Percentiles rank a stretch among this genome's conserved stretches.
Evolutionary conservation across 371 early-diverging fungal genomes (phyloP).

Genomic region (Smittium mucronatum): DNA sequence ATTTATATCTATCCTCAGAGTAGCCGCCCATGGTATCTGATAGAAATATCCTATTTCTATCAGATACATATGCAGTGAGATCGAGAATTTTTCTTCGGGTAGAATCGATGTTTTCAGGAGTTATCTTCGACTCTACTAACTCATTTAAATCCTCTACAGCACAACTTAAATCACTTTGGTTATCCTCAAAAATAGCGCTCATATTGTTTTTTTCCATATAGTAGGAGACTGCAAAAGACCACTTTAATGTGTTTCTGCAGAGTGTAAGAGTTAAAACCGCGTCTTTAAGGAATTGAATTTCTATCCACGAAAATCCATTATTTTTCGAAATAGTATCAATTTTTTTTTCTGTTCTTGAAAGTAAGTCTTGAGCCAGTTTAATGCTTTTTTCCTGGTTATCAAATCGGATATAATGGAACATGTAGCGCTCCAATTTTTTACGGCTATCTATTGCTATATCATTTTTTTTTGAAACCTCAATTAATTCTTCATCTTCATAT

Average conservation of each 20-base stretch:
- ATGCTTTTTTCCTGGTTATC: slow-evolving; percentile 94
- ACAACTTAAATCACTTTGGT: slow-evolving; percentile 89
- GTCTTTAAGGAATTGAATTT: slow-evolving; percentile 88
- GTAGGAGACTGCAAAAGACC: slow-evolving; percentile 94
- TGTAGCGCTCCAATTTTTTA: slow-evolving; percentile 78
- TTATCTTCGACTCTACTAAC: slow-evolving; percentile 70
- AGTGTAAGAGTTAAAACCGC: slow-evolving; percentile 80
- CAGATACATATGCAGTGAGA: slow-evolving; percentile 29
- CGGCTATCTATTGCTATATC: slow-evolving; percentile 76
- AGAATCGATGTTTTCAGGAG: slow-evolving; percentile 55
- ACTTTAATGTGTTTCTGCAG: slow-evolving; percentile 82
- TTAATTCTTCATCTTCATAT: neutral
- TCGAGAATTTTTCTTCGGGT: slow-evolving; percentile 31
- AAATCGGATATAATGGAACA: slow-evolving; percentile 95
- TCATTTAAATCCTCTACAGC: slow-evolving; percentile 85
- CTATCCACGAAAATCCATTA: slow-evolving; percentile 89
- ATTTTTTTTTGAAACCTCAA: slow-evolving; percentile 44
- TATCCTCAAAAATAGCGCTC: slow-evolving; percentile 90
- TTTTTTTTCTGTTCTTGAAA: slow-evolving; percentile 76
- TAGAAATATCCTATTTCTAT: slow-evolving; percentile 30
- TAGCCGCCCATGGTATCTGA: slow-evolving; percentile 26
- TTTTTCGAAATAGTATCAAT: slow-evolving; percentile 88
- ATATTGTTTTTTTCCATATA: slow-evolving; percentile 74
- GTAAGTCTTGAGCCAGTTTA: slow-evolving; percentile 73
- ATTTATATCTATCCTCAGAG: slow-evolving; percentile 31